Evolutionary conservation across 1,284 basidiomycete genomes (phyloP).

Genomic region (Cronartium quercuum): DNA sequence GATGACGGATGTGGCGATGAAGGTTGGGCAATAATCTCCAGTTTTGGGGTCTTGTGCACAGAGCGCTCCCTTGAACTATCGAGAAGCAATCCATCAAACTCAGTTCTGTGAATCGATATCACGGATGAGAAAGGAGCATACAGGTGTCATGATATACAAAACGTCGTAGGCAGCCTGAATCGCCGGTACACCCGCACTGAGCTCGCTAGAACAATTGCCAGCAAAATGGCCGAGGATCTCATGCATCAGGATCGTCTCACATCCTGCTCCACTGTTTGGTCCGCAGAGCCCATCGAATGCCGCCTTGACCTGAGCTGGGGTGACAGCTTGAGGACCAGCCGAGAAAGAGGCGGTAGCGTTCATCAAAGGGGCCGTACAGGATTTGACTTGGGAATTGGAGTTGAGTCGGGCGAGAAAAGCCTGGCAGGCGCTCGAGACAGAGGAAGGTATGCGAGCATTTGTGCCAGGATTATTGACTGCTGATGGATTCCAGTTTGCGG

Average conservation of each 20-base stretch:
- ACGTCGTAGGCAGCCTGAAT: slow-evolving; percentile 19
- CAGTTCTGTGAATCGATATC: neutral
- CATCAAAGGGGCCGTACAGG: slow-evolving; percentile 21
- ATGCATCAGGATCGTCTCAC: slow-evolving; percentile 15
- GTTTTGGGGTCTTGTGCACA: slow-evolving; percentile 32
- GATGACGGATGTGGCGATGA: slow-evolving; percentile 23
- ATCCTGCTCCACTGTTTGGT: slow-evolving; percentile 8
- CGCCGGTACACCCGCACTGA: neutral
- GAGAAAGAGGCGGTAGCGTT: slow-evolving; percentile 30
- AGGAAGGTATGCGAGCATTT: slow-evolving; percentile 21
- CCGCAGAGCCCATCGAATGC: slow-evolving; percentile 25
- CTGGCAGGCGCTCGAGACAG: slow-evolving; percentile 23
- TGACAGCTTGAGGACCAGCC: slow-evolving; percentile 16
- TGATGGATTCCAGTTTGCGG: neutral
- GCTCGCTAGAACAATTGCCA: slow-evolving; percentile 7
- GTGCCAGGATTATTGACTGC: neutral
- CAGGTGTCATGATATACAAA: slow-evolving; percentile 27
- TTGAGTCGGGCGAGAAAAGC: slow-evolving; percentile 19
- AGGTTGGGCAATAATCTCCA: slow-evolving; percentile 13
- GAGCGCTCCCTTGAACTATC: slow-evolving; percentile 6
- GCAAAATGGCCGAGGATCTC: slow-evolving; percentile 26
- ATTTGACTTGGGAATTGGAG: slow-evolving; percentile 20
- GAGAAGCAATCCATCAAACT: too few relatives aligned
- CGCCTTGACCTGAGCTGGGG: slow-evolving; percentile 21
- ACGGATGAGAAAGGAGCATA: neutral